phyloP scores from a whole-genome alignment of 306 rosid species.

The Gynostemma pentaphyllum region DNA sequence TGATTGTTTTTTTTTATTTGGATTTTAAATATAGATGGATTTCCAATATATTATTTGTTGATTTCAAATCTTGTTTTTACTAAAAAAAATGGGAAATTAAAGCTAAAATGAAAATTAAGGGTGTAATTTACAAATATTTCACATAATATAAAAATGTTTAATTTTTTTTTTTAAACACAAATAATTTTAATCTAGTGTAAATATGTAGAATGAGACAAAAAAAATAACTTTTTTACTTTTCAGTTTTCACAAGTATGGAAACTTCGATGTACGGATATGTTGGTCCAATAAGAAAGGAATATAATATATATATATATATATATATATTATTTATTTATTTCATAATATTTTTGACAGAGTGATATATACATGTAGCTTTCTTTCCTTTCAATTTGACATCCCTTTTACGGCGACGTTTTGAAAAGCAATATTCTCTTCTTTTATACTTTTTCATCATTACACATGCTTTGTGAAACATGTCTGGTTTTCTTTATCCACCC shows the following conservation, averaged over 20 bases:
- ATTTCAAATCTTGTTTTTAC: too few species aligned
- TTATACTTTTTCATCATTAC: constrained; percentile 40
- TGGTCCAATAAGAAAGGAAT: background rate
- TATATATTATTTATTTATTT: background rate
- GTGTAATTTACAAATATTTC: too few species aligned
- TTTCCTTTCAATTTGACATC: background rate
- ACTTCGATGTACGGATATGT: background rate
- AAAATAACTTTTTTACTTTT: background rate
- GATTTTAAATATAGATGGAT: too few species aligned
- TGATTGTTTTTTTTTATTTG: too few species aligned
- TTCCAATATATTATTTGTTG: too few species aligned
- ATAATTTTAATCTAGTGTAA: background rate
- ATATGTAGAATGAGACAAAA: background rate
- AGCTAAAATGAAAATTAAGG: too few species aligned
- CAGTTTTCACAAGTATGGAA: background rate
- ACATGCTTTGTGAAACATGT: constrained; percentile 25
- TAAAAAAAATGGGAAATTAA: too few species aligned
- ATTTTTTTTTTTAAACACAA: too few species aligned
- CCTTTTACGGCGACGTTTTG: constrained; percentile 6
- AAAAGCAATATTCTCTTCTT: constrained; percentile 11
- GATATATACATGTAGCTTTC: constrained; percentile 7
- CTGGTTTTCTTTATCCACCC: constrained; percentile 21
- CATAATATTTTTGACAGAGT: background rate
- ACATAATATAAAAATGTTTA: too few species aligned
- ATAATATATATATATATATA: background rate